Conservation (phyloP, 2,329 filamentous ascomycete species). For the Penicillium sp. region DNA sequence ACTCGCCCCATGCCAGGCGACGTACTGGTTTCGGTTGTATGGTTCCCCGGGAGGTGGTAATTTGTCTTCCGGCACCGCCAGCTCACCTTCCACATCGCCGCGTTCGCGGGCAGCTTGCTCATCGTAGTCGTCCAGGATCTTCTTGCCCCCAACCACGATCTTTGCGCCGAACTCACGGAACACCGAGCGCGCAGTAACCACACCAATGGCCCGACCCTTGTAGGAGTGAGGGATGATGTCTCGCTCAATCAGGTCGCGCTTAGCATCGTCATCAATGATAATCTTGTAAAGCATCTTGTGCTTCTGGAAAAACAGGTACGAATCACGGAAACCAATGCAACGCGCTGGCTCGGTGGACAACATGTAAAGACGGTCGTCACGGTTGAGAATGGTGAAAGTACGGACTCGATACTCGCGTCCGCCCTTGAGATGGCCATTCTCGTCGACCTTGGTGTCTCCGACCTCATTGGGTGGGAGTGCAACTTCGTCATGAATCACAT, state of each 20-base stretch:
- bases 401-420: constrained; percentile 92
- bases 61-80: constrained; percentile 85
- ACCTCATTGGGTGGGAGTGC: constrained; percentile 81
- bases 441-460: constrained; percentile 91
- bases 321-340: constrained; percentile 95
- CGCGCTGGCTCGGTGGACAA: constrained; percentile 94
- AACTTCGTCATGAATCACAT: constrained; percentile 89
- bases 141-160: constrained; percentile 87
- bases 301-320: constrained; percentile 98
- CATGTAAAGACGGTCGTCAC: constrained; percentile 91
- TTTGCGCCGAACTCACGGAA: constrained; percentile 94
- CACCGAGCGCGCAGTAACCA: constrained; percentile 92
- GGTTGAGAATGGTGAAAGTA: constrained; percentile 84
- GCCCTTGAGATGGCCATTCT: constrained; percentile 74
- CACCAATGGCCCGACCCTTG: constrained; percentile 95
- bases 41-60: constrained; percentile 70
- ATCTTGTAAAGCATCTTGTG: constrained; percentile 96
- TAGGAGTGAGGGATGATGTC: constrained; percentile 97
- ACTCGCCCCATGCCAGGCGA: constrained; percentile 96
- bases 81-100: constrained; percentile 79
- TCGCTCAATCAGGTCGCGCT: constrained; percentile 90
- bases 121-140: constrained; percentile 85
- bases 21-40: constrained; percentile 99
- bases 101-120: constrained; percentile 70
- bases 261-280: constrained; percentile 95